Evolutionary conservation across 1,139 yeast genomes (phyloP).

Genomic region (Ashbya aceris): DNA sequence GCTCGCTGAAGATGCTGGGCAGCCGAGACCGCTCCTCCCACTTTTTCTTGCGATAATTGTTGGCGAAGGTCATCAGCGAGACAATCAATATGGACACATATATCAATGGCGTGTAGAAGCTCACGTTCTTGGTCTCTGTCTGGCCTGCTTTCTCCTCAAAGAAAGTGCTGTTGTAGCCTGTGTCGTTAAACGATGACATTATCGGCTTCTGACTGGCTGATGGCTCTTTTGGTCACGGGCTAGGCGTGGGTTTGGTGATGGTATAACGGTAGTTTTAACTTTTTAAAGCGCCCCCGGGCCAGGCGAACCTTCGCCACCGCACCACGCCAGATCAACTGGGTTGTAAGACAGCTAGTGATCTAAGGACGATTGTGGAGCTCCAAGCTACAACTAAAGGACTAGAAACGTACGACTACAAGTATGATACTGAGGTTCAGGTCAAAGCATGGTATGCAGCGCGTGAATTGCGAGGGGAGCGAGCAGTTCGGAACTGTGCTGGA

Average conservation of each 20-base stretch:
- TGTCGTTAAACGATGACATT: conserved; percentile 10
- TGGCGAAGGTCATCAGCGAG: conserved; percentile 66
- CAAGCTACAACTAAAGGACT: background rate
- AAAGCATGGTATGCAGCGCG: conserved; percentile 73
- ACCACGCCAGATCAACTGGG: no score
- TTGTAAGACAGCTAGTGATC: no score
- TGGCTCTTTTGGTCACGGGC: no score
- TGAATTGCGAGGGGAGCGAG: conserved; percentile 41
- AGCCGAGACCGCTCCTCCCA: conserved; percentile 44
- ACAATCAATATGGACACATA: conserved; percentile 66
- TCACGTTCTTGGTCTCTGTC: conserved; percentile 37
- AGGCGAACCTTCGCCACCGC: no score
- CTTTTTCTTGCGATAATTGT: conserved; percentile 56
- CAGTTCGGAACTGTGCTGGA: conserved; percentile 43
- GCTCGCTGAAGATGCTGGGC: conserved; percentile 64
- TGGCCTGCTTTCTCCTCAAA: conserved; percentile 14
- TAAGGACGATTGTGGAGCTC: no score
- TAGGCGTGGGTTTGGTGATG: no score
- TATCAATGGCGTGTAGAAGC: conserved; percentile 77
- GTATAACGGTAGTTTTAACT: no score
- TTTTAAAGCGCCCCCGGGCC: no score
- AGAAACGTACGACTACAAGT: background rate
- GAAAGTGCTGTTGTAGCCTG: conserved; percentile 13
- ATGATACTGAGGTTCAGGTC: conserved; percentile 71
- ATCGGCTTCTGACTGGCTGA: background rate